Evolutionary conservation across 2,329 filamentous ascomycete genomes (phyloP), one percentile per base, ranked within the genome.

Genomic region (Exserohilum rostratum): DNA sequence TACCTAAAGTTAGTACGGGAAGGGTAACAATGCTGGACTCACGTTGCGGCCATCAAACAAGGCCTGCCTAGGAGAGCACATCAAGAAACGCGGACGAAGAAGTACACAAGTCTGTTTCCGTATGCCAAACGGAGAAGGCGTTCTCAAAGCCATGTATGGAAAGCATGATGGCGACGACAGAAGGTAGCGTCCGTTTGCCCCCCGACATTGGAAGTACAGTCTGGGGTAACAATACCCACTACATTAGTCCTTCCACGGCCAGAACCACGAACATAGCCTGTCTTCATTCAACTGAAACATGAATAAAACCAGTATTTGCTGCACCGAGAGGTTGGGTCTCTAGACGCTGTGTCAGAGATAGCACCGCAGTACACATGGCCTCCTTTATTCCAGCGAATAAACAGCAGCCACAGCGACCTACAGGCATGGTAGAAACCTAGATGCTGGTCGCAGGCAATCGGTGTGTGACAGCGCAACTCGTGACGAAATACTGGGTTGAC

Each of bases 391-490:
- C 31, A 13, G 22, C 20, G 20, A 35, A 35, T 25, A 17, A 35
- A 13, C 9, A 17, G 13, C 12, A 35, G 43, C 20, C 30, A 35
- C 30, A 22, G 13, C 5, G 9, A 35, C 9, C 12, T 11, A 20
- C 20, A 37, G 25, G 15, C 17, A 12, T 17, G 22, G n/a, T 17
- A 20, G 9, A 17, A 31, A 27, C 15, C 29, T 29, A 7, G 34
- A 9, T 42, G 29, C 29, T 20, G 25, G 47, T 39, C 55, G 55
- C 50, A 40, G 43, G 40, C 33, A 34, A 56, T 57, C 55, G 56
- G 55, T 42, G 48, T 37, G 27, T 61, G 64, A 60, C 64, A 66
- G 46, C 65, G 38, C 55, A 66, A 46, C 65, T 61, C 64, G 65
- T 67, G 65, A 67, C 55, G 52, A 45, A 18, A 51, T 33, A 35